Conservation (phyloP, 306 rosid genomes). For the Adenanthera pavonina region DNA sequence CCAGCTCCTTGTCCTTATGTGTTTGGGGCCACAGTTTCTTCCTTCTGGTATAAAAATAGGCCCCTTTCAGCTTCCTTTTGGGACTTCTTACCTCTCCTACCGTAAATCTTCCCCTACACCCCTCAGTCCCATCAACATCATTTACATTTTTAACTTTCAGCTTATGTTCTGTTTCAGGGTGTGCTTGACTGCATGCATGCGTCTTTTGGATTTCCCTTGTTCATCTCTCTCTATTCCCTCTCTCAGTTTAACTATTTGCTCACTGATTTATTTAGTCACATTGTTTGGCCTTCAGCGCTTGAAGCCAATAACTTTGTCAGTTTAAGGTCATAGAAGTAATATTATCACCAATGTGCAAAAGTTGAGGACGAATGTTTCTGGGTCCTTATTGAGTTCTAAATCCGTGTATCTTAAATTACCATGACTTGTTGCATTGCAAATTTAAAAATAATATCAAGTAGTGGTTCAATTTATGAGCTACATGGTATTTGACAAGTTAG, state of each 20-base stretch:
- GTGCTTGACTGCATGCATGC: neutral
- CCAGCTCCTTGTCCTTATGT: neutral
- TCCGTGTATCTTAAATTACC: slow-evolving; percentile 14
- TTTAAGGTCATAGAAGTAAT: slow-evolving; percentile 22
- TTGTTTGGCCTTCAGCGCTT: slow-evolving; percentile 19
- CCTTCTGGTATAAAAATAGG: neutral
- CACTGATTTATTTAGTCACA: slow-evolving; percentile 2
- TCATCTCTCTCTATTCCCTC: neutral
- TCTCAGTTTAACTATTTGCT: neutral
- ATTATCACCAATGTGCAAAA: slow-evolving; percentile 1
- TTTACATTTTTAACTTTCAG: slow-evolving; percentile 26
- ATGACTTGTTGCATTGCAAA: slow-evolving; percentile 3
- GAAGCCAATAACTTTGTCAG: neutral
- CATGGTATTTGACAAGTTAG: neutral
- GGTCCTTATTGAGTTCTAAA: neutral
- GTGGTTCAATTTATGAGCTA: slow-evolving; percentile 1
- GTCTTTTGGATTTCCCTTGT: slow-evolving; percentile 25
- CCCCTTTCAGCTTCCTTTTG: neutral
- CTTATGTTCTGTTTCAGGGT: slow-evolving; percentile 18
- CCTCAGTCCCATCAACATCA: neutral
- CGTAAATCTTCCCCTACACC: neutral
- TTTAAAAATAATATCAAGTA: neutral
- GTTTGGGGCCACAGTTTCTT: neutral
- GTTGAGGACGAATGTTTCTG: neutral
- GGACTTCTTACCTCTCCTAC: neutral